Conservation (phyloP, 2,329 filamentous ascomycete species). For the Pseudogymnoascus sp. region DNA sequence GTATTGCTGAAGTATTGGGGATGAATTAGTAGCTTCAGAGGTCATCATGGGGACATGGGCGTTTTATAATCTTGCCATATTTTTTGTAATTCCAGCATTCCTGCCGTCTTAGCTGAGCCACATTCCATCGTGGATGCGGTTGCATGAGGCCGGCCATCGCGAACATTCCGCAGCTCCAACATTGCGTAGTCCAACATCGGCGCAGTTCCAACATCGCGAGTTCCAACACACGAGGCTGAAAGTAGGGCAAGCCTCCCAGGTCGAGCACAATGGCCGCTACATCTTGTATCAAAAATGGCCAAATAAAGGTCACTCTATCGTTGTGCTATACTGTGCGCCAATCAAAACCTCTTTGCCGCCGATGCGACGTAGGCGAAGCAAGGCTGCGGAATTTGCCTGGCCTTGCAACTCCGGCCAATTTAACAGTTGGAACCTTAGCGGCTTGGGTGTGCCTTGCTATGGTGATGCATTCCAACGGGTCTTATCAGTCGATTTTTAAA, state of each 20-base stretch:
- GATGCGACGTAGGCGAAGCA: not conserved
- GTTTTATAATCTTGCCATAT: not conserved
- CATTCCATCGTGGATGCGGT: not conserved
- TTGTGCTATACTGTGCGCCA: not conserved
- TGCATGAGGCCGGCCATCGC: not conserved
- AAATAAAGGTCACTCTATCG: not conserved
- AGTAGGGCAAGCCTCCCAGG: not conserved
- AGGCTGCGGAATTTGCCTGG: not conserved
- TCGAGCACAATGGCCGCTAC: not conserved
- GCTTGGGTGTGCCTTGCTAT: not conserved
- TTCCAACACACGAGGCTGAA: not conserved
- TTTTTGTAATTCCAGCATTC: not conserved
- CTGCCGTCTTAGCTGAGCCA: not conserved
- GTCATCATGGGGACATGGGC: not conserved
- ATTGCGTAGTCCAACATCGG: not conserved
- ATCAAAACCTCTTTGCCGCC: not conserved
- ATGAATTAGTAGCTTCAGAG: not conserved
- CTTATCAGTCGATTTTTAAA: not conserved
- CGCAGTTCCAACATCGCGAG: not conserved
- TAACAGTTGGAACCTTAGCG: not conserved
- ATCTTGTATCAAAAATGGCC: not conserved
- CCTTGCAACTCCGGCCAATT: not conserved
- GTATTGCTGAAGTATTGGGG: not conserved
- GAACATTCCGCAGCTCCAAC: not conserved
- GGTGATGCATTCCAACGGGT: not conserved